phyloP scores from a whole-genome alignment of 331 rosid genomes.

The Malus hybrid region DNA sequence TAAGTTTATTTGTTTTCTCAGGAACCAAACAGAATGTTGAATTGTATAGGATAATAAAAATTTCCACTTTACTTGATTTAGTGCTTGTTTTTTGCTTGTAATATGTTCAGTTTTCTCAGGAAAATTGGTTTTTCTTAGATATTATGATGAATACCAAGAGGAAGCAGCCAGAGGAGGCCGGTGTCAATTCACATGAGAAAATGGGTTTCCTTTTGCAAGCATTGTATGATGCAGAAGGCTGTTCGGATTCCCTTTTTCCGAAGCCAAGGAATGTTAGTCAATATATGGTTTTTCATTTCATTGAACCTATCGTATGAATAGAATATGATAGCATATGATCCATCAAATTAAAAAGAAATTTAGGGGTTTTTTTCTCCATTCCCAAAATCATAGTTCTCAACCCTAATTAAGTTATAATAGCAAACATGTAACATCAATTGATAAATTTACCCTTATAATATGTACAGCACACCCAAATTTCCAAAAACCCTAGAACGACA shows the following conservation, averaged over 20 bases:
- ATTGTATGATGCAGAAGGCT: background rate
- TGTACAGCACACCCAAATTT: background rate
- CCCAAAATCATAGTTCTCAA: background rate
- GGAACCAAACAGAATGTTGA: background rate
- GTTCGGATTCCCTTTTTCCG: background rate
- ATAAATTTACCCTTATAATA: background rate
- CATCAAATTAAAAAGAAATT: too few relatives aligned
- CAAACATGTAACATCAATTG: background rate
- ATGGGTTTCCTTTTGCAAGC: background rate
- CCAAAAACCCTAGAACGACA: background rate
- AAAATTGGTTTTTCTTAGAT: background rate
- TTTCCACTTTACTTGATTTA: background rate
- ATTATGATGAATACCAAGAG: background rate
- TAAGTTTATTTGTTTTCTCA: background rate
- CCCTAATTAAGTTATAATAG: background rate
- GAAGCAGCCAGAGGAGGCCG: background rate
- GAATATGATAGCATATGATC: too few relatives aligned
- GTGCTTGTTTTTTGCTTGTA: background rate
- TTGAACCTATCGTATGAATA: background rate
- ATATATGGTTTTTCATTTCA: background rate
- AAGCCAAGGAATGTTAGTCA: background rate
- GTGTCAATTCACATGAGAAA: background rate
- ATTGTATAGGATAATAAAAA: background rate
- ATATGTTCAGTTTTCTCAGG: background rate
- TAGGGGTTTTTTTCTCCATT: background rate